Evolutionary conservation across 305 asterid species (phyloP).

Genomic region (Fraxinus albicans): DNA sequence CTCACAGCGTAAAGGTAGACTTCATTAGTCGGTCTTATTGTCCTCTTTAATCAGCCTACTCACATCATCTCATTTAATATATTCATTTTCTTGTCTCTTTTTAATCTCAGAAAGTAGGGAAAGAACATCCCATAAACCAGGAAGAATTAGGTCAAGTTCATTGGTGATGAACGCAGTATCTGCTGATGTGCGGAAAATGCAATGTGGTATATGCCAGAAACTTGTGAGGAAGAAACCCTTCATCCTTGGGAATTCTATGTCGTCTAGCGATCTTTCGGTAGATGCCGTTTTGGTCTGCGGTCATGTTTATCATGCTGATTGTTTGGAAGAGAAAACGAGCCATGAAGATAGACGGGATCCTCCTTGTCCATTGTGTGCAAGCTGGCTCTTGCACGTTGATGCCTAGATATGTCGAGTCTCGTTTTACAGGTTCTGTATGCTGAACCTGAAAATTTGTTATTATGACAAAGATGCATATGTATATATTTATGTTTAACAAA

Average conservation of each 20-base stretch:
- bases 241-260: constrained; percentile 32
- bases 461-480: not conserved
- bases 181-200: constrained; percentile 39
- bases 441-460: constrained; percentile 1
- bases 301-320: constrained; percentile 79
- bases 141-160: constrained; percentile 43
- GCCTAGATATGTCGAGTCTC: constrained; percentile 24
- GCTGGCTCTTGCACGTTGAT: constrained; percentile 20
- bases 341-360: constrained; percentile 63
- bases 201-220: constrained; percentile 70
- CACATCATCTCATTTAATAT: not conserved
- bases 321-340: constrained; percentile 69
- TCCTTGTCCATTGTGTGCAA: constrained; percentile 63
- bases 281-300: constrained; percentile 86
- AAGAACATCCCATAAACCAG: constrained; percentile 45
- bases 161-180: constrained; percentile 32
- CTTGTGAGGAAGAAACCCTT: constrained; percentile 55
- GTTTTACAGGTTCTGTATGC: constrained; percentile 20
- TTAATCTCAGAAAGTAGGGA: constrained; percentile 43
- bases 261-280: constrained; percentile 61
- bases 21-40: not conserved
- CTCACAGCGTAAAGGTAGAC: constrained; percentile 46
- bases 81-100: not conserved
- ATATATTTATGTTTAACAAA: not conserved
- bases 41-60: not conserved